Conservation (phyloP, 1,139 yeast species). For the Candida dubliniensis region DNA sequence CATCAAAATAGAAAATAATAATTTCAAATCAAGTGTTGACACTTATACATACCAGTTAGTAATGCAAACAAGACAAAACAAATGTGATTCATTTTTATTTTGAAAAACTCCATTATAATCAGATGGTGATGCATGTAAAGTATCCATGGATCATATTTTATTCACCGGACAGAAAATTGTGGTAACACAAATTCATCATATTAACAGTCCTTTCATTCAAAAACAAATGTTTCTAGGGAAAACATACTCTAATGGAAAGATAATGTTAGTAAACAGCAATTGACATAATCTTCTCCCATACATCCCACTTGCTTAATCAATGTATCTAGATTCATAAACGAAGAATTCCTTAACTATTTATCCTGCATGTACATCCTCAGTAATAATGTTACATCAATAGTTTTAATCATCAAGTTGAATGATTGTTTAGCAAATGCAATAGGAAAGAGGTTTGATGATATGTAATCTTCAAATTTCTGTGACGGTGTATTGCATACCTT, state of each 20-base stretch:
- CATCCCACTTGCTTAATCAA: neutral
- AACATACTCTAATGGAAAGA: slow-evolving; percentile 6
- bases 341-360: slow-evolving; percentile 60
- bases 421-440: neutral
- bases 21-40: neutral
- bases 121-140: slow-evolving; percentile 91
- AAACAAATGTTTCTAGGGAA: neutral
- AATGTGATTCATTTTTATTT: neutral
- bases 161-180: slow-evolving; percentile 58
- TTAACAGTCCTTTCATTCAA: neutral
- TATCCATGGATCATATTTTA: slow-evolving; percentile 58
- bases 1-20: slow-evolving; percentile 31
- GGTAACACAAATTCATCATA: slow-evolving; percentile 25
- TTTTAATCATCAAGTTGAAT: slow-evolving; percentile 10
- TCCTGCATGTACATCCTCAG: slow-evolving; percentile 69
- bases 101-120: slow-evolving; percentile 28
- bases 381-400: slow-evolving; percentile 13
- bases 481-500: slow-evolving; percentile 1
- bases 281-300: neutral
- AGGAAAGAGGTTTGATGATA: too few species aligned
- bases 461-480: neutral
- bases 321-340: slow-evolving; percentile 52
- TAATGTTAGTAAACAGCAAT: slow-evolving; percentile 12
- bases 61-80: slow-evolving; percentile 3
- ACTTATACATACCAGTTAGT: slow-evolving; percentile 12